phyloP scores from a whole-genome alignment of 345 rosid genomes.

The Rhizophora apiculata region DNA sequence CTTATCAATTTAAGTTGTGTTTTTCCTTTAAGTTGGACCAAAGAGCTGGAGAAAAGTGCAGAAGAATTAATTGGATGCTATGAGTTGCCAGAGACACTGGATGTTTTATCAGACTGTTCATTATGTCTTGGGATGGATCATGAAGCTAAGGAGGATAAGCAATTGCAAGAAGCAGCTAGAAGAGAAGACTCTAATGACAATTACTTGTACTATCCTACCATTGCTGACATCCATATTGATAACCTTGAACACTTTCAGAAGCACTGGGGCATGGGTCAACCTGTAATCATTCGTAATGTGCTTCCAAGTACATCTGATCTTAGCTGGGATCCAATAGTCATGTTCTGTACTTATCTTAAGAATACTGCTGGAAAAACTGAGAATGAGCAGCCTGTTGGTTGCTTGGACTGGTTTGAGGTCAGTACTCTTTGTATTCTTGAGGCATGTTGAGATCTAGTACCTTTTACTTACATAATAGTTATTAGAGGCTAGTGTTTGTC shows the following conservation, averaged over 20 bases:
- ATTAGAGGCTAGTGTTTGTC: neutral
- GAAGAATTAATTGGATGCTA: conserved; percentile 89
- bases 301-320: conserved; percentile 47
- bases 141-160: conserved; percentile 38
- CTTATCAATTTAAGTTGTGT: conserved; percentile 48
- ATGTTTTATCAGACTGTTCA: conserved; percentile 54
- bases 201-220: conserved; percentile 59
- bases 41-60: conserved; percentile 70
- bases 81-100: conserved; percentile 72
- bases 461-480: too few species aligned
- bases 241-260: conserved; percentile 88
- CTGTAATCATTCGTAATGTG: conserved; percentile 72
- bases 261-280: conserved; percentile 94
- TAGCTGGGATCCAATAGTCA: conserved; percentile 81
- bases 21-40: conserved; percentile 54
- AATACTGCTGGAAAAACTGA: conserved; percentile 41
- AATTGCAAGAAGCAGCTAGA: conserved; percentile 65
- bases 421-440: conserved; percentile 17
- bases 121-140: conserved; percentile 53
- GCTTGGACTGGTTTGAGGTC: conserved; percentile 93
- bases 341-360: conserved; percentile 84
- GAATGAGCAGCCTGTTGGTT: conserved; percentile 32
- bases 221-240: conserved; percentile 49
- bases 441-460: neutral
- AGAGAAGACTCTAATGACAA: conserved; percentile 63